phyloP scores from a whole-genome alignment of 805 yeast genomes.

The Ogataea zsoltii region DNA sequence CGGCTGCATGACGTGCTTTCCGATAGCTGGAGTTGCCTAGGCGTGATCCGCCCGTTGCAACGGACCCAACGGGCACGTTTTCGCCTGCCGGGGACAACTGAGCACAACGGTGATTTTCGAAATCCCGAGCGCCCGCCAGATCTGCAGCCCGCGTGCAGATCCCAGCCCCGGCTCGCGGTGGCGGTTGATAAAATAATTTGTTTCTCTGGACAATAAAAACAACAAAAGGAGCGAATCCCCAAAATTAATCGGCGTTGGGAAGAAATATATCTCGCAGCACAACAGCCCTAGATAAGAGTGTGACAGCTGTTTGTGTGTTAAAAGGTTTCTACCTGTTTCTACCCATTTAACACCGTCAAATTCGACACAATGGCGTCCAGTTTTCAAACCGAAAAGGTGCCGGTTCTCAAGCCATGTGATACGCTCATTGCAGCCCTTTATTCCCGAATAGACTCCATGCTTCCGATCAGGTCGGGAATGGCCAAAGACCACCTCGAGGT shows the following conservation, averaged over 20 bases:
- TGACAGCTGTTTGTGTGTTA: neutral
- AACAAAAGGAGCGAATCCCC: conserved; percentile 4
- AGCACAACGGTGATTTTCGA: too few species aligned
- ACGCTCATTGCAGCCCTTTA: conserved; percentile 39
- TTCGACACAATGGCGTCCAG: conserved; percentile 1
- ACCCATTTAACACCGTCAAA: neutral
- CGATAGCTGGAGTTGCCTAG: too few species aligned
- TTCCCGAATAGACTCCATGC: conserved; percentile 32
- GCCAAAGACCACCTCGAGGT: conserved; percentile 38
- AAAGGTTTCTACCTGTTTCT: too few species aligned
- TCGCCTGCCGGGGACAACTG: too few species aligned
- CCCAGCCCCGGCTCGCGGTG: conserved; percentile 6
- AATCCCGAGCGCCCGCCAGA: conserved; percentile 1
- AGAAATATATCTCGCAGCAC: conserved; percentile 5
- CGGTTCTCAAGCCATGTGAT: conserved; percentile 9
- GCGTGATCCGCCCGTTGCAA: too few species aligned
- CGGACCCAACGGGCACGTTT: too few species aligned
- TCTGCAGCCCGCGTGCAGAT: conserved; percentile 6
- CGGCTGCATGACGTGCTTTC: too few species aligned
- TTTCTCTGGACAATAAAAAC: neutral
- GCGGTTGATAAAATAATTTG: conserved; percentile 4
- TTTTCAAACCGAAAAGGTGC: neutral
- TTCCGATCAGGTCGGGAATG: conserved; percentile 40
- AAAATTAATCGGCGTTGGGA: neutral
- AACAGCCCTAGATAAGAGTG: neutral